phyloP scores from a whole-genome alignment of 768 basidiomycete species.

The Mycena sanguinolenta region DNA sequence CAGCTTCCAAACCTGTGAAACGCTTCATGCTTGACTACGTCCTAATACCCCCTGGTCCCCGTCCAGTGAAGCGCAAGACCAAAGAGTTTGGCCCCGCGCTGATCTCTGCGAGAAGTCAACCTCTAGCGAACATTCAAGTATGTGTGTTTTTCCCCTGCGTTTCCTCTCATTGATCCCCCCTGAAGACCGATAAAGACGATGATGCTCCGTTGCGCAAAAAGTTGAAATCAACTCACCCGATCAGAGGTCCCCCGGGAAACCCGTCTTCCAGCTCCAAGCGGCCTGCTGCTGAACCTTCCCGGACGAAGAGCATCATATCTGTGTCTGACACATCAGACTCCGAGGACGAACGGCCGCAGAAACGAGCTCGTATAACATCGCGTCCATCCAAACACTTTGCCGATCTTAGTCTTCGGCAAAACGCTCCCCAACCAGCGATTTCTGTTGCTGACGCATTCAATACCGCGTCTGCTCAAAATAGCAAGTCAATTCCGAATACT shows the following conservation, averaged over 20 bases:
- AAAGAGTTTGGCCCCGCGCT: background rate
- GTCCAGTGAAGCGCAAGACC: constrained; percentile 18
- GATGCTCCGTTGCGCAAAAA: constrained; percentile 1
- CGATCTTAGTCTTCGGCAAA: constrained; percentile 4
- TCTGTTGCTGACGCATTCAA: constrained; percentile 36
- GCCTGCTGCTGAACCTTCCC: background rate
- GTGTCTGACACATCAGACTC: constrained; percentile 19
- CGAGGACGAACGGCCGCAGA: constrained; percentile 18
- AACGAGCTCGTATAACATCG: constrained; percentile 2
- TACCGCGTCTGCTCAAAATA: constrained; percentile 28
- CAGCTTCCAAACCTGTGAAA: background rate
- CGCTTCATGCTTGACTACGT: constrained; percentile 25
- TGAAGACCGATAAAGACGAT: constrained; percentile 2
- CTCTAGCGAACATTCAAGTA: background rate
- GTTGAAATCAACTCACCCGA: background rate
- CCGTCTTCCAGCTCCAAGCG: background rate
- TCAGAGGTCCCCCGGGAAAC: background rate
- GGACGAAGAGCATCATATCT: background rate
- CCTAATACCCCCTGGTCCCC: background rate
- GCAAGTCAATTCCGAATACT: background rate
- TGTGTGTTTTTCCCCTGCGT: background rate
- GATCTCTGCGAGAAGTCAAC: background rate
- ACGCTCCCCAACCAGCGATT: constrained; percentile 4
- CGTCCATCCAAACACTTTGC: background rate
- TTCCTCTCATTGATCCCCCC: background rate